Conservation (phyloP, 1,284 basidiomycete genomes). For the Cutaneotrichosporon sp. region DNA sequence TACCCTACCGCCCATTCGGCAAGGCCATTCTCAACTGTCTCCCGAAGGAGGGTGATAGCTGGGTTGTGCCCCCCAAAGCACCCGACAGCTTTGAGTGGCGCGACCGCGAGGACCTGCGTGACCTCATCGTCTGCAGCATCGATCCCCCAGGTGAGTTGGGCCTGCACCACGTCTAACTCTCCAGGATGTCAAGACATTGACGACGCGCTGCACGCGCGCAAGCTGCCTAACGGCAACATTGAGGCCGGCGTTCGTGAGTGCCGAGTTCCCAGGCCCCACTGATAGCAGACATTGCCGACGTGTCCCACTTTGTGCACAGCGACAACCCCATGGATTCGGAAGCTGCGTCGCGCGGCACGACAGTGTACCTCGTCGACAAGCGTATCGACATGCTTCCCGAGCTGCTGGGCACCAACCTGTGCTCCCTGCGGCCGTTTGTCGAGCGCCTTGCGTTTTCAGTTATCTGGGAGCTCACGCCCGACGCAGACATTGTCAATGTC, state of each 20-base stretch:
- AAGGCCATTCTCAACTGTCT: conserved; percentile 89
- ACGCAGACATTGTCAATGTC: conserved; percentile 84
- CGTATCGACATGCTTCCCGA: conserved; percentile 98
- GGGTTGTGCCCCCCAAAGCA: conserved; percentile 83
- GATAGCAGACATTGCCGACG: conserved; percentile 86
- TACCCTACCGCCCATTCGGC: conserved; percentile 94
- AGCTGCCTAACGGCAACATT: conserved; percentile 86
- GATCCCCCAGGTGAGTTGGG: conserved; percentile 74
- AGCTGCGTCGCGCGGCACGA: conserved; percentile 90
- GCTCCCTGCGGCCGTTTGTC: conserved; percentile 86
- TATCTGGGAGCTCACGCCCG: conserved; percentile 85
- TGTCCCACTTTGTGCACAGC: conserved; percentile 90
- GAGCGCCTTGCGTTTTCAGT: conserved; percentile 93
- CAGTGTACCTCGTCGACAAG: conserved; percentile 97
- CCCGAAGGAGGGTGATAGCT: conserved; percentile 80
- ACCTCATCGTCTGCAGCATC: conserved; percentile 87
- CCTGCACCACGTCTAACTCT: background rate
- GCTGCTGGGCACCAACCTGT: conserved; percentile 91
- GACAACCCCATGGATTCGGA: conserved; percentile 97
- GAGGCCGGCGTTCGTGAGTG: conserved; percentile 95
- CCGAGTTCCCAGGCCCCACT: too few relatives aligned
- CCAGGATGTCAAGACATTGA: conserved; percentile 96
- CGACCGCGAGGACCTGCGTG: conserved; percentile 80
- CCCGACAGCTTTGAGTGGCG: conserved; percentile 62
- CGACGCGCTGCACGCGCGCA: conserved; percentile 91